Conservation (phyloP, 2,329 filamentous ascomycete species). For the Aspergillus sp. region DNA sequence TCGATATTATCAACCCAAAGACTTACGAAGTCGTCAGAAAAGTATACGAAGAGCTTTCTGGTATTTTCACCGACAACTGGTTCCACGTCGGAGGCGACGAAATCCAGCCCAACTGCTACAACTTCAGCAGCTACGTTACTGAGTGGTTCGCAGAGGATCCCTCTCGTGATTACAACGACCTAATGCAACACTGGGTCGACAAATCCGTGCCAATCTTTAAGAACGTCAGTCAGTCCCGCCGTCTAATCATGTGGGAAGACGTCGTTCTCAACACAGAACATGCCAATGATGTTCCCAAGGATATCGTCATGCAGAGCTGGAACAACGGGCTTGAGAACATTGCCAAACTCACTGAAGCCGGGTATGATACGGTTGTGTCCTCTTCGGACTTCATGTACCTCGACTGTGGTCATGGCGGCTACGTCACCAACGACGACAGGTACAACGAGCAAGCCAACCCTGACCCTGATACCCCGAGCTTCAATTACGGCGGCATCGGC, state of each 20-base stretch:
- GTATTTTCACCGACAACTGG: slow-evolving; percentile 52
- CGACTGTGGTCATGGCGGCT: slow-evolving; percentile 57
- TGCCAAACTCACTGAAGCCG: slow-evolving; percentile 49
- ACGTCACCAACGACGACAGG: slow-evolving; percentile 55
- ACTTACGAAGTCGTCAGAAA: slow-evolving; percentile 56
- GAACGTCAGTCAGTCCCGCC: slow-evolving; percentile 43
- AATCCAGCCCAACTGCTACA: slow-evolving; percentile 57
- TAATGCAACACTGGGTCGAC: slow-evolving; percentile 57
- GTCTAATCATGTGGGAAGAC: slow-evolving; percentile 60
- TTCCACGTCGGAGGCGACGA: slow-evolving; percentile 60
- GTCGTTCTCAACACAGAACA: slow-evolving; percentile 47
- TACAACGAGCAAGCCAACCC: slow-evolving; percentile 58
- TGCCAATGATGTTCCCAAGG: slow-evolving; percentile 50
- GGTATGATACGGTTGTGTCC: slow-evolving; percentile 58
- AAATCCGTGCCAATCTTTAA: slow-evolving; percentile 53
- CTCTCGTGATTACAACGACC: slow-evolving; percentile 52
- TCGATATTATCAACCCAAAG: slow-evolving; percentile 56
- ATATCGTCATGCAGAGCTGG: slow-evolving; percentile 57
- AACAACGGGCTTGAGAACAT: slow-evolving; percentile 55
- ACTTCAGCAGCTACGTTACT: slow-evolving; percentile 52
- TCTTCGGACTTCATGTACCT: slow-evolving; percentile 57
- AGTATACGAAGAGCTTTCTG: slow-evolving; percentile 55
- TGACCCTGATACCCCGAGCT: slow-evolving; percentile 44
- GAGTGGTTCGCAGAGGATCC: slow-evolving; percentile 53
- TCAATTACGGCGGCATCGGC: slow-evolving; percentile 56